Conservation (phyloP, 768 basidiomycete species). For the Aureoboletus auriporus region DNA sequence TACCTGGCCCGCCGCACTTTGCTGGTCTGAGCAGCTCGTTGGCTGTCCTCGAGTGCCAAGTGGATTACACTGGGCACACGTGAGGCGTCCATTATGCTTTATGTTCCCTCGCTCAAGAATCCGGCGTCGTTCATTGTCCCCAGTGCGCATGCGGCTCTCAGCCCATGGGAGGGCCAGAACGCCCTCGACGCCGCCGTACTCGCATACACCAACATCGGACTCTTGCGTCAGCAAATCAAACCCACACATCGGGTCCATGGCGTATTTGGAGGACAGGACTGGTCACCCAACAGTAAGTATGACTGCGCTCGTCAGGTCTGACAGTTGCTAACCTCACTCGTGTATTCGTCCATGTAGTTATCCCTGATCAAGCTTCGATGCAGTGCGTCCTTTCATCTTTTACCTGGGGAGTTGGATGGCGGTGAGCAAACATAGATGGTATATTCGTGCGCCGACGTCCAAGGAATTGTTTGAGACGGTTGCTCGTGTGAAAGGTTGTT, state of each 20-base stretch:
- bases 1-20: slow-evolving; percentile 64
- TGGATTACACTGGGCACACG: slow-evolving; percentile 76
- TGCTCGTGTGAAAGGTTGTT: slow-evolving; percentile 68
- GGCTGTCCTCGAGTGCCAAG: slow-evolving; percentile 53
- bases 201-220: slow-evolving; percentile 74
- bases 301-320: background rate
- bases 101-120: background rate
- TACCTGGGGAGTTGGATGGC: background rate
- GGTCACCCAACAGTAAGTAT: slow-evolving; percentile 61
- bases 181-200: slow-evolving; percentile 83
- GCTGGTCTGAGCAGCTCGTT: slow-evolving; percentile 63
- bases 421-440: slow-evolving; percentile 44
- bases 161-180: slow-evolving; percentile 86
- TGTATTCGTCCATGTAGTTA: slow-evolving; percentile 44
- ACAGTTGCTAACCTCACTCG: background rate
- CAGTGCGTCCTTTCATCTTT: slow-evolving; percentile 38
- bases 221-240: slow-evolving; percentile 76
- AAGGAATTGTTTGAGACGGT: slow-evolving; percentile 53
- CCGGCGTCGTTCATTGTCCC: too few relatives aligned
- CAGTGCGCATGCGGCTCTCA: slow-evolving; percentile 74
- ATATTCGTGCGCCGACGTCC: slow-evolving; percentile 67
- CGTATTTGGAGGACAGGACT: slow-evolving; percentile 70
- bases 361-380: slow-evolving; percentile 77
- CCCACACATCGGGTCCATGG: slow-evolving; percentile 80
- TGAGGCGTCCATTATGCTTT: slow-evolving; percentile 25